A percentile compares a stretch with the other conserved stretches of the same genome.
These are phyloP conservation scores for Asterella californica DNA, from an alignment of 225 moss, liverwort and hornwort genomes.

Conservation along the genomic window DNA sequence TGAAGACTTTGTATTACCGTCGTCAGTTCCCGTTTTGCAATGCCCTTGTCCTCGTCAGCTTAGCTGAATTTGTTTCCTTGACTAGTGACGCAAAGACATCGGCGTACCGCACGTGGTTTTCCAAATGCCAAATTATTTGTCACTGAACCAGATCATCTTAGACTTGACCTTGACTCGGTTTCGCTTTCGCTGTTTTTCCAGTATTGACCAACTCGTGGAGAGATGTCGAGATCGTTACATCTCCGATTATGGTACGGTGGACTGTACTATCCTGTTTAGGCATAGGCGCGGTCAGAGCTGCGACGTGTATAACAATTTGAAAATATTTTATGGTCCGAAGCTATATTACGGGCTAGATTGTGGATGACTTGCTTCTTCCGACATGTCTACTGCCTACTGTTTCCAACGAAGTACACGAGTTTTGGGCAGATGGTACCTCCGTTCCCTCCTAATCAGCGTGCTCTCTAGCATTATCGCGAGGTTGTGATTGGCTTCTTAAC, in stretches of 20 bases:
- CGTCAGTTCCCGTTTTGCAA: not conserved
- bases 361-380: not conserved
- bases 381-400: not conserved
- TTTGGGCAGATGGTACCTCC: not conserved
- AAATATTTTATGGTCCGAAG: not conserved
- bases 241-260: slow-evolving; percentile 85
- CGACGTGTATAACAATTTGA: not conserved
- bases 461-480: not conserved
- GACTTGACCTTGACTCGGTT: not conserved
- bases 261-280: not conserved
- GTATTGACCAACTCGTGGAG: slow-evolving; percentile 86
- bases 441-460: not conserved
- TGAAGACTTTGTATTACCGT: not conserved
- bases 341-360: too few relatives aligned
- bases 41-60: not conserved
- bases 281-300: not conserved
- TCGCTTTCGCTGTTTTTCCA: slow-evolving; percentile 22
- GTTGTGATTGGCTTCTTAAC: not conserved
- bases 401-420: not conserved
- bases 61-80: not conserved
- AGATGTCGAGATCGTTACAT: slow-evolving; percentile 92
- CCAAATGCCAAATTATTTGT: not conserved
- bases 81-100: not conserved
- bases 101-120: not conserved
- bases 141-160: not conserved